A percentile compares a stretch with the other conserved stretches of the same genome.
These are phyloP conservation scores for Metschnikowia corniflorae DNA, from an alignment of 805 yeast genomes.

Conservation along the genomic window DNA sequence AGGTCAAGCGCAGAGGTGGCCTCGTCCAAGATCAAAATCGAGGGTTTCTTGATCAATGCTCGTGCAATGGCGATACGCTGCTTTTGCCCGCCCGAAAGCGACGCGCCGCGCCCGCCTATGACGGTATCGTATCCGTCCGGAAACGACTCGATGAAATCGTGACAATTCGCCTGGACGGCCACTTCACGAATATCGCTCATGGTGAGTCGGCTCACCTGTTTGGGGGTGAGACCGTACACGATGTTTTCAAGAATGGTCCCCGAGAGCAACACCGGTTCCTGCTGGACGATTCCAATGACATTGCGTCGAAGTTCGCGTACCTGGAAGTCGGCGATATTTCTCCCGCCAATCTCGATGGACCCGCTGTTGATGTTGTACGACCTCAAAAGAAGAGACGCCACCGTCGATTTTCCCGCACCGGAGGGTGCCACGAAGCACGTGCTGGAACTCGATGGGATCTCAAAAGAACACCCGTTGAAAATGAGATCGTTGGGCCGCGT, in stretches of 20 bases:
- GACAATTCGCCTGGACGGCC: slow-evolving; percentile 52
- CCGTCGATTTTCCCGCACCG: slow-evolving; percentile 60
- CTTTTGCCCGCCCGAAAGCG: slow-evolving; percentile 72
- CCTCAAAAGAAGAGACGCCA: slow-evolving; percentile 51
- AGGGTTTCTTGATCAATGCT: slow-evolving; percentile 65
- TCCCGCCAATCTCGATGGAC: slow-evolving; percentile 49
- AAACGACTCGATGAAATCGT: slow-evolving; percentile 51
- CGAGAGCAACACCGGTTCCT: slow-evolving; percentile 55
- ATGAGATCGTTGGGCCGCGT: slow-evolving; percentile 34
- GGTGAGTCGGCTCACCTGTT: slow-evolving; percentile 30
- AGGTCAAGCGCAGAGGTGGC: slow-evolving; percentile 64
- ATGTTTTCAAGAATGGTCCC: slow-evolving; percentile 57
- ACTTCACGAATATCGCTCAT: slow-evolving; percentile 44
- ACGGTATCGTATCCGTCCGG: slow-evolving; percentile 61
- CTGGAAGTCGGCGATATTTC: slow-evolving; percentile 45
- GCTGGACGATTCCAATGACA: slow-evolving; percentile 57
- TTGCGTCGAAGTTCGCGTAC: slow-evolving; percentile 46
- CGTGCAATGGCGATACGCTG: slow-evolving; percentile 76
- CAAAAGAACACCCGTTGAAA: slow-evolving; percentile 37
- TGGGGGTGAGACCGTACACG: slow-evolving; percentile 46
- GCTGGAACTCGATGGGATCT: slow-evolving; percentile 33
- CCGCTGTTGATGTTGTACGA: slow-evolving; percentile 51
- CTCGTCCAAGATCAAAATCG: slow-evolving; percentile 62
- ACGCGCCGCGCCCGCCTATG: slow-evolving; percentile 54
- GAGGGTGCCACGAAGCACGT: slow-evolving; percentile 53